These are phyloP conservation scores for Acacia melanoxylon DNA, from an alignment of 306 rosid species.

Conservation along the genomic window DNA sequence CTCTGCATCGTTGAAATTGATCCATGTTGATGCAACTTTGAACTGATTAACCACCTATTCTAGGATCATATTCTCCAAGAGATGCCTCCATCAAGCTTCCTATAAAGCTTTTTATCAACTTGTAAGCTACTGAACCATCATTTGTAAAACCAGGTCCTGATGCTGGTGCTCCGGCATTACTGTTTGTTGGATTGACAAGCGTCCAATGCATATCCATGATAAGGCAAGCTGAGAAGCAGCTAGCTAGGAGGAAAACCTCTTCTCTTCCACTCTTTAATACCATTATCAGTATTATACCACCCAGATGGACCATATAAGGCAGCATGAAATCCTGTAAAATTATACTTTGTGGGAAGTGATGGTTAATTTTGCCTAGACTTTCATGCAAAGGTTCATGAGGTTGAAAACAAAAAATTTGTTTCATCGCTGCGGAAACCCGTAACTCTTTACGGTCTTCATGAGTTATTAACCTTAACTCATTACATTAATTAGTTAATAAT, in stretches of 20 bases:
- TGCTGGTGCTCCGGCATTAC: constrained; percentile 14
- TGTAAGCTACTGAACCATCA: constrained; percentile 31
- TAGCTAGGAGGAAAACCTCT: constrained; percentile 23
- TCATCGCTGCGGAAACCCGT: too few relatives aligned
- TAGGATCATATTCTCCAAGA: background rate
- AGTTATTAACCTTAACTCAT: too few relatives aligned
- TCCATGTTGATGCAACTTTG: constrained; percentile 23
- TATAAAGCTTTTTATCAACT: background rate
- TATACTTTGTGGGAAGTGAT: constrained; percentile 27
- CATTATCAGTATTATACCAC: constrained; percentile 19
- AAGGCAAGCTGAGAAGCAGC: constrained; percentile 40
- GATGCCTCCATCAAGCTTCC: background rate
- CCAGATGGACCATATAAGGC: constrained; percentile 30
- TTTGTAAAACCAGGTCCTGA: constrained; percentile 26
- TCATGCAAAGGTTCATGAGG: too few relatives aligned
- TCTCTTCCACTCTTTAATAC: background rate
- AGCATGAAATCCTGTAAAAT: constrained; percentile 27
- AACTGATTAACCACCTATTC: constrained; percentile 24
- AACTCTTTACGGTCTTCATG: too few relatives aligned
- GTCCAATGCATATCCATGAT: constrained; percentile 40
- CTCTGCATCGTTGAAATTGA: constrained; percentile 36
- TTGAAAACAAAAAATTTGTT: too few relatives aligned
- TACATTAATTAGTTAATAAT: too few relatives aligned
- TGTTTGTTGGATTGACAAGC: constrained; percentile 17
- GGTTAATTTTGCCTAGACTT: too few relatives aligned